A percentile compares a stretch with the other conserved stretches of the same genome.
phyloP scores from a whole-genome alignment of 139 green algal genomes.

The Chlorella vulgaris region DNA sequence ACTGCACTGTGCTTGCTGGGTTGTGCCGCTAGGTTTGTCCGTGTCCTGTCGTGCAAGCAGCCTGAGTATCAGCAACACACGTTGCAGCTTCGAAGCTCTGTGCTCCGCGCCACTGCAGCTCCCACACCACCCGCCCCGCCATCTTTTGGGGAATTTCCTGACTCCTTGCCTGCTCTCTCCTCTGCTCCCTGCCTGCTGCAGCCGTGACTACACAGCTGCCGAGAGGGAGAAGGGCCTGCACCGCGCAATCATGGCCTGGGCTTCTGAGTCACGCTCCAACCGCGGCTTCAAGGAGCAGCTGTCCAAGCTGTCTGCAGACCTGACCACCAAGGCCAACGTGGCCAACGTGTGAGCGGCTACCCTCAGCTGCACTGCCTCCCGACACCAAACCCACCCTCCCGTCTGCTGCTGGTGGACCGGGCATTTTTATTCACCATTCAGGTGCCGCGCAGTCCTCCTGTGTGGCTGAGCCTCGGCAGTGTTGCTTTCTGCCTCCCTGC shows the following conservation, averaged over 20 bases:
- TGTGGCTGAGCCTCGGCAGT: too few species aligned
- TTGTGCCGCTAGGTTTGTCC: neutral
- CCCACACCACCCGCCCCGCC: too few species aligned
- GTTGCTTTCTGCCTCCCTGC: too few species aligned
- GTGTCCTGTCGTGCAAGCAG: neutral
- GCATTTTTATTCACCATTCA: too few species aligned
- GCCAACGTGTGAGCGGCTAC: neutral
- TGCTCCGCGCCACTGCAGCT: too few species aligned
- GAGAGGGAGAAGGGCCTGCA: constrained; percentile 60
- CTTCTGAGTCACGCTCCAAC: constrained; percentile 35
- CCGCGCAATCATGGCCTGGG: constrained; percentile 38
- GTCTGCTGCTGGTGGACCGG: too few species aligned
- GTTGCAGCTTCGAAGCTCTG: too few species aligned
- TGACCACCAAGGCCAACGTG: neutral
- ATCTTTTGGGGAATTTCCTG: neutral
- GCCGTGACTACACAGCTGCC: constrained; percentile 57
- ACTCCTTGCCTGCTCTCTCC: neutral
- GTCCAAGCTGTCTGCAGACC: neutral
- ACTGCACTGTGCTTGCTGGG: neutral
- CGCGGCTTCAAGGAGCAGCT: constrained; percentile 40
- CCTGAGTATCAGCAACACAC: too few species aligned
- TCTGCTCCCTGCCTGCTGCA: neutral
- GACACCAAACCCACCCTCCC: too few species aligned
- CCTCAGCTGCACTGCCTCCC: too few species aligned
- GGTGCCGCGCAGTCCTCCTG: too few species aligned